Evolutionary conservation across 257 asterid species (phyloP).

Genomic region (Jacaranda copaia): DNA sequence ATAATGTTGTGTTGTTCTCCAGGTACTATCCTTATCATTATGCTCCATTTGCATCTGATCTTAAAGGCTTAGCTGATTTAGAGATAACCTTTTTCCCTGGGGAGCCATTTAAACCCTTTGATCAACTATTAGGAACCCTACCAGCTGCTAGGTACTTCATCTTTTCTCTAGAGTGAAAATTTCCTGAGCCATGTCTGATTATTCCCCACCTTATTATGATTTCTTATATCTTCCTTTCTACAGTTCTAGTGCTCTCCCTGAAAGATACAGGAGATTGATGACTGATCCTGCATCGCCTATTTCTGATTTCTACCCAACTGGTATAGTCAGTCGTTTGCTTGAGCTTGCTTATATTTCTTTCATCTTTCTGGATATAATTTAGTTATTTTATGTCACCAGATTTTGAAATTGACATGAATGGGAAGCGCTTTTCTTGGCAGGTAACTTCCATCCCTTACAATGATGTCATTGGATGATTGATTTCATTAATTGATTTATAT

Average conservation of each 20-base stretch:
- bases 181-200: slow-evolving; percentile 24
- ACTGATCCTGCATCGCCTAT: slow-evolving; percentile 90
- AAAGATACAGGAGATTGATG: slow-evolving; percentile 80
- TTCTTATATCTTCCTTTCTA: slow-evolving; percentile 31
- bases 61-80: slow-evolving; percentile 75
- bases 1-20: slow-evolving; percentile 38
- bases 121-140: slow-evolving; percentile 95
- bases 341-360: slow-evolving; percentile 7
- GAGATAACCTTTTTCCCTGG: slow-evolving; percentile 91
- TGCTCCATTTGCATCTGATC: slow-evolving; percentile 99
- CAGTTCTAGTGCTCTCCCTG: slow-evolving; percentile 91
- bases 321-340: slow-evolving; percentile 49
- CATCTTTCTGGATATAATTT: slow-evolving; percentile 33
- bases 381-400: slow-evolving; percentile 51
- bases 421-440: slow-evolving; percentile 99
- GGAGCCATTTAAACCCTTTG: slow-evolving; percentile 94
- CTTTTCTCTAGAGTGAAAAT: slow-evolving; percentile 27
- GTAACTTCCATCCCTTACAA: slow-evolving; percentile 41
- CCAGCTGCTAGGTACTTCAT: slow-evolving; percentile 89
- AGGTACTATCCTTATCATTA: slow-evolving; percentile 99
- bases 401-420: slow-evolving; percentile 94
- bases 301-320: slow-evolving; percentile 77
- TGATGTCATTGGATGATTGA: slow-evolving; percentile 31
- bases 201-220: slow-evolving; percentile 18
- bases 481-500: slow-evolving; percentile 22